Percentiles rank a stretch among this genome's conserved stretches.
These are phyloP conservation scores for Haematococcus lacustris DNA, from an alignment of 139 green algal genomes.

Conservation along the genomic window DNA sequence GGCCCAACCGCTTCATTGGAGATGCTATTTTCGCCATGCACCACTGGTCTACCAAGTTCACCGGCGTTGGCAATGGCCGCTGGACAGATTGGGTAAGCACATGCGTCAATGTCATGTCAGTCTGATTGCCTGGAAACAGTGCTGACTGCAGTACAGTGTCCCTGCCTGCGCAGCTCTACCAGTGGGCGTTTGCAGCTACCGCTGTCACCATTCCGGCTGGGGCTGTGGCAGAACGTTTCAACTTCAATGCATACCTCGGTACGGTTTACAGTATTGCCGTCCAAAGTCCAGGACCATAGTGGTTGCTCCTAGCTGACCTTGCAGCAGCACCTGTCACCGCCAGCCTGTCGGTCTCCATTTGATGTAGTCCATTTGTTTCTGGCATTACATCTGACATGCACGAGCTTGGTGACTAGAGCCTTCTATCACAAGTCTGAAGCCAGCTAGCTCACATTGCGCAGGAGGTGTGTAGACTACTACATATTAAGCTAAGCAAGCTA, in stretches of 20 bases:
- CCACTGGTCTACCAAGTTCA: background rate
- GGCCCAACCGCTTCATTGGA: conserved; percentile 59
- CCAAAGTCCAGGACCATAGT: too few species aligned
- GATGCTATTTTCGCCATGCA: conserved; percentile 31
- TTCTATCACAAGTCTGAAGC: too few species aligned
- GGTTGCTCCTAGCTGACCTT: too few species aligned
- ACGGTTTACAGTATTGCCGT: too few species aligned
- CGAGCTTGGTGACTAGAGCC: too few species aligned
- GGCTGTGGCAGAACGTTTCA: conserved; percentile 62
- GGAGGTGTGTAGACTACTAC: too few species aligned
- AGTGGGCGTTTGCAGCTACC: conserved; percentile 68
- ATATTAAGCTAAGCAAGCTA: too few species aligned
- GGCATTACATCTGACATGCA: too few species aligned
- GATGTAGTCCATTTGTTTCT: too few species aligned
- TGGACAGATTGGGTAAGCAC: conserved; percentile 6
- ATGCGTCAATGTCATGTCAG: background rate
- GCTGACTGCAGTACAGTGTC: background rate
- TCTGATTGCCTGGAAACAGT: background rate
- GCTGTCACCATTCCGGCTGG: conserved; percentile 63
- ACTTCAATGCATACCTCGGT: conserved; percentile 57
- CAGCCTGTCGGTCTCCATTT: too few species aligned
- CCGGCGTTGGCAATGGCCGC: background rate
- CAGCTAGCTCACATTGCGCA: too few species aligned
- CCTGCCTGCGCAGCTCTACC: conserved; percentile 45
- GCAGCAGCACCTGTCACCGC: too few species aligned